phyloP scores from a whole-genome alignment of 208 protist species.

The Trypanosoma theileri region DNA sequence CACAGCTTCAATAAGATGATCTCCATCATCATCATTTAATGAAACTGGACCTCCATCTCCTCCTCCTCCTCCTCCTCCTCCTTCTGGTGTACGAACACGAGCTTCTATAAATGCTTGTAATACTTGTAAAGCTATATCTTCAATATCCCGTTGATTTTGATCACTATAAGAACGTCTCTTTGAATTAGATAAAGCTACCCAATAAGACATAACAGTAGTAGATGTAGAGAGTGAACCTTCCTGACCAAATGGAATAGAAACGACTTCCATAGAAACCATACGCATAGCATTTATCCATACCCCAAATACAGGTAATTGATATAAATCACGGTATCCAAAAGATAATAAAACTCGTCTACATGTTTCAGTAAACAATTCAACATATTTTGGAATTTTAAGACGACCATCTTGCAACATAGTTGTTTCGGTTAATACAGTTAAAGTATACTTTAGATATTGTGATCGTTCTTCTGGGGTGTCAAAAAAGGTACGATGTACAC shows the following conservation, averaged over 20 bases:
- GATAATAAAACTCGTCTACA: conserved; percentile 58
- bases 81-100: conserved; percentile 34
- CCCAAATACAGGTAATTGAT: conserved; percentile 42
- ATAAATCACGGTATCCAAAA: conserved; percentile 78
- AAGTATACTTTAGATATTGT: conserved; percentile 54
- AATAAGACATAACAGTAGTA: conserved; percentile 68
- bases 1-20: conserved; percentile 51
- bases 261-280: conserved; percentile 54
- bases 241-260: conserved; percentile 68
- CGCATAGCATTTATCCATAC: conserved; percentile 44
- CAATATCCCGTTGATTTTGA: conserved; percentile 38
- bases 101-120: conserved; percentile 50
- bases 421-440: conserved; percentile 38
- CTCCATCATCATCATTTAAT: conserved; percentile 38
- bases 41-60: too few relatives aligned
- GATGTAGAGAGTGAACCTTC: conserved; percentile 70
- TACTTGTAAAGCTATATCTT: conserved; percentile 47
- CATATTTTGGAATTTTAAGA: conserved; percentile 64
- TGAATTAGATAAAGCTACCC: conserved; percentile 61
- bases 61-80: neutral
- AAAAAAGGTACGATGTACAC: conserved; percentile 82
- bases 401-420: conserved; percentile 42
- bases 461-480: conserved; percentile 60
- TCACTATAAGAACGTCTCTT: conserved; percentile 45
- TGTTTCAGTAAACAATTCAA: conserved; percentile 53